Base-by-base conservation (phyloP, 176 grass and related monocot genomes). In the Triticum monococcum region DNA sequence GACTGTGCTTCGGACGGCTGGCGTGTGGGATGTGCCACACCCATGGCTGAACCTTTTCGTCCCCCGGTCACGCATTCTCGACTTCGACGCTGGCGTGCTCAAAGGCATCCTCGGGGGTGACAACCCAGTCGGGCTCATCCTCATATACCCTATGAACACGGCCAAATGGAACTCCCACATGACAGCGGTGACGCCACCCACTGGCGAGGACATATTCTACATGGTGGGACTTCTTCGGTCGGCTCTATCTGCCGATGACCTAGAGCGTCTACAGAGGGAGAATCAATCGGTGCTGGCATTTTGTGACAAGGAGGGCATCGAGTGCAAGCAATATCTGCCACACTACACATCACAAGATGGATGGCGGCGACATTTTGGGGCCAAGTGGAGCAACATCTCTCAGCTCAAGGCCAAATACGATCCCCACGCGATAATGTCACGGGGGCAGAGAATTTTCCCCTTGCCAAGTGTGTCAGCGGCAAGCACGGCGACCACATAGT, bases 41-140 rank as follows among this genome's bases (percentile, higher is more conserved):
- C 92, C 95, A 10, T 97, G 95, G 95, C 36, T 97, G 11, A 97
- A 87, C 75, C 82, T 94, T 54, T 94, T 97, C 61, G 13, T 97
- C 1, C 90, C 95, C 4, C 73, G 76, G 33, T 91, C 88, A 3
- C 87, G 70, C 4, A 87, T 97, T 43, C 63, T 90, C 1, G 90
- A 94, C 60, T 87, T 94, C 1, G 92, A 97, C 17, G 12, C 30
- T 5, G 71, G 62, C 6, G 87, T 97, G 20, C 43, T 94, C 68
- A 92, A 89, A 35, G 66, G 73, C 25, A 81, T 91, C 38, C 57
- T 94, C 0, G 50, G 67, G 14, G 82, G 84, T 1, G 46, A 63
- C 72, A 93, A 71, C n/a, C 83, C 86, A 0, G 75, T 50, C 0
- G 91, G 83, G 8, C 11, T 92, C 28, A 91, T 95, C 35, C 89